Conservation (phyloP, 441 rosid genomes). For the Brassica balearica region DNA sequence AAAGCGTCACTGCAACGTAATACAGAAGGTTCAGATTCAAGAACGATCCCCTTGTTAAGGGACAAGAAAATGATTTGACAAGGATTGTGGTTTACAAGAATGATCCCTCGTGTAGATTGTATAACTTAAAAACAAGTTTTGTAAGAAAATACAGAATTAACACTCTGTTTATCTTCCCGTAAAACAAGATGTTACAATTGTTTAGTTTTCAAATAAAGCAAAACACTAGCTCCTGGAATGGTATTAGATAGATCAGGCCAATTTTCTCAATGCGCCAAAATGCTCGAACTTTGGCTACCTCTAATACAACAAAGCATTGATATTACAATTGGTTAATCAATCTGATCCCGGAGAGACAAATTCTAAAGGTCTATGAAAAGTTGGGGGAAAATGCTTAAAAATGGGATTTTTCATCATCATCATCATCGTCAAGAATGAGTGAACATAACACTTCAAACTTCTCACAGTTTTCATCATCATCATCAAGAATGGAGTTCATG, state of each 20-base stretch:
- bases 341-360: slow-evolving; percentile 5
- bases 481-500: slow-evolving; percentile 14
- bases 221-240: neutral
- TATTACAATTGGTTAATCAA: slow-evolving; percentile 23
- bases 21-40: neutral
- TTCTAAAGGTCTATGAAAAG: no score
- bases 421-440: slow-evolving; percentile 37
- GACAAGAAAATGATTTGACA: neutral
- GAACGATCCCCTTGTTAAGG: neutral
- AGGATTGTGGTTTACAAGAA: slow-evolving; percentile 14
- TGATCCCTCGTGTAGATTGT: slow-evolving; percentile 18
- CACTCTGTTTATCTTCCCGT: neutral
- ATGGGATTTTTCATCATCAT: slow-evolving; percentile 23
- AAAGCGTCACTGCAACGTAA: slow-evolving; percentile 2
- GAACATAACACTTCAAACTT: neutral
- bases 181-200: slow-evolving; percentile 27
- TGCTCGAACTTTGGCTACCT: neutral
- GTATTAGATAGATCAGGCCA: no score
- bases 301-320: slow-evolving; percentile 11
- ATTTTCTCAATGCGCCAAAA: no score
- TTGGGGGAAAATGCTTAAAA: neutral
- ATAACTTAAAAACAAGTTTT: no score
- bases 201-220: slow-evolving; percentile 12
- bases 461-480: neutral
- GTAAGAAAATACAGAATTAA: slow-evolving; percentile 23